phyloP scores from a whole-genome alignment of 2,329 filamentous ascomycete species.

The Monilinia laxa region DNA sequence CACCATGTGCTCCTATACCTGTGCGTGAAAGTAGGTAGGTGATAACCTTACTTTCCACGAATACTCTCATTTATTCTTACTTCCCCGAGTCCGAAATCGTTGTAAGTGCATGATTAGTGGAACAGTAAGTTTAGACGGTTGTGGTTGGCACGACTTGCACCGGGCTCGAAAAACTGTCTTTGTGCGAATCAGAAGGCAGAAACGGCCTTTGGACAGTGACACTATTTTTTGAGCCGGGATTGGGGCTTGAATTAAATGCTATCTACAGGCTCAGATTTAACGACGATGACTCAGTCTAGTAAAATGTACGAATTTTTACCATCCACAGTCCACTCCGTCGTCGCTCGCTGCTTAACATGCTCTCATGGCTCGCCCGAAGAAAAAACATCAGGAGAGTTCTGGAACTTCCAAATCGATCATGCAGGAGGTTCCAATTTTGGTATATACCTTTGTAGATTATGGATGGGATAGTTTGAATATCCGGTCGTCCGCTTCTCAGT shows the following conservation, averaged over 20 bases:
- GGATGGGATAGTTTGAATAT: constrained; percentile 33
- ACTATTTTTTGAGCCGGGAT: constrained; percentile 31
- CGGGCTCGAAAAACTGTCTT: constrained; percentile 4
- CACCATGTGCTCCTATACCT: constrained; percentile 13
- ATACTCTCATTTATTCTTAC: constrained; percentile 5
- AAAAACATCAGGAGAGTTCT: constrained; percentile 28
- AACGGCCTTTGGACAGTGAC: constrained; percentile 20
- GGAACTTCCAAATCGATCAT: constrained; percentile 34
- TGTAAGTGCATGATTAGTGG: constrained; percentile 13
- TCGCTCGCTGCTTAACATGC: background rate
- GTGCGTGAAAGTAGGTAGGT: background rate
- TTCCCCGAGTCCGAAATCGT: constrained; percentile 6
- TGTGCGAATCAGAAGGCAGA: constrained; percentile 22
- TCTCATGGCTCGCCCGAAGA: constrained; percentile 27
- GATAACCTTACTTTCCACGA: background rate
- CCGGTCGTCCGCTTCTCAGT: constrained; percentile 24
- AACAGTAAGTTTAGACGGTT: constrained; percentile 22
- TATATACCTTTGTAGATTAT: constrained; percentile 22
- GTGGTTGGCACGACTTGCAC: constrained; percentile 20
- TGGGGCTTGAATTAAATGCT: constrained; percentile 24
- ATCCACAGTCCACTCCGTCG: constrained; percentile 13
- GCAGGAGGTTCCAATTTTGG: constrained; percentile 40
- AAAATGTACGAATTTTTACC: constrained; percentile 21
- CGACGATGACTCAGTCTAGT: constrained; percentile 29
- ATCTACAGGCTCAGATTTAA: constrained; percentile 36